Evolutionary conservation across 805 yeast species (phyloP).

Genomic region (Teunomyces cretensis): DNA sequence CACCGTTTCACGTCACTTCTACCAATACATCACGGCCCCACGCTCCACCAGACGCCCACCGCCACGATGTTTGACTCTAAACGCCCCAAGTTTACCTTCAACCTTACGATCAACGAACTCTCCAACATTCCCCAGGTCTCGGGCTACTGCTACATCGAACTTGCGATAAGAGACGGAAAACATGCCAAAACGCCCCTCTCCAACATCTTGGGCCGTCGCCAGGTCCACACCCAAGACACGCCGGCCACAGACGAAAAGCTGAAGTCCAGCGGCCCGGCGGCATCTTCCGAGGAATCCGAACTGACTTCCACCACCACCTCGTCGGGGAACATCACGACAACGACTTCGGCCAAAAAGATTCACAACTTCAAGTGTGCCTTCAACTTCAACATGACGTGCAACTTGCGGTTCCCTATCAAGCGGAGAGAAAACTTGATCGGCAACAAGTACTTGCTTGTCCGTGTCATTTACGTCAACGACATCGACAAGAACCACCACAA

Average conservation of each 20-base stretch:
- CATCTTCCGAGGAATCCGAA: background rate
- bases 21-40: no score
- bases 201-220: background rate
- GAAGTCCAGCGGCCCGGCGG: background rate
- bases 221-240: background rate
- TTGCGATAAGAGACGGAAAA: conserved; percentile 55
- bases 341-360: conserved; percentile 32
- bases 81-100: conserved; percentile 63
- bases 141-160: conserved; percentile 65
- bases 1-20: no score
- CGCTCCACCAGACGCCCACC: background rate
- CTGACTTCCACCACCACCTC: conserved; percentile 4
- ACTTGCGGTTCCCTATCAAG: conserved; percentile 42
- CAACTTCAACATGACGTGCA: conserved; percentile 33
- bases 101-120: conserved; percentile 62
- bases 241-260: background rate
- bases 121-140: conserved; percentile 81
- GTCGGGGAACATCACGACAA: conserved; percentile 25
- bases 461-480: conserved; percentile 31
- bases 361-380: conserved; percentile 42
- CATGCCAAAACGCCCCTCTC: background rate
- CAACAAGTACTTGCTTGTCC: conserved; percentile 42
- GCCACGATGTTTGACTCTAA: conserved; percentile 15
- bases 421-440: conserved; percentile 38
- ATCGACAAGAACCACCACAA: conserved; percentile 2